phyloP scores from a whole-genome alignment of 345 rosid genomes.

The Theobroma cacao region DNA sequence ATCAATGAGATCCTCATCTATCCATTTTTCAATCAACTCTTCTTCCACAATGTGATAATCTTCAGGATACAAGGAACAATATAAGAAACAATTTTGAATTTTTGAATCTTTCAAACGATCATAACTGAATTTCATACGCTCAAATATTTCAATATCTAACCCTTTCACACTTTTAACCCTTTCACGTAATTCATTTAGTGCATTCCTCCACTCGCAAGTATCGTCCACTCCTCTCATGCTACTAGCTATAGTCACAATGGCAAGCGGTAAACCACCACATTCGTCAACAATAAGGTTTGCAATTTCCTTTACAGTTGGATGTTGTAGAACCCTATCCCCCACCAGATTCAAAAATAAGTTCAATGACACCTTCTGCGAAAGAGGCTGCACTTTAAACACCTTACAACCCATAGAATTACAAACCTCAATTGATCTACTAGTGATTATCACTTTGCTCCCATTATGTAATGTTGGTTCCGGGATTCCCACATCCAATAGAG shows the following conservation, averaged over 20 bases:
- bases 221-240: conserved; percentile 3
- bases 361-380: neutral
- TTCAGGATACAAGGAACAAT: neutral
- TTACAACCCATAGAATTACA: conserved; percentile 5
- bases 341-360: neutral
- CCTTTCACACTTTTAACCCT: neutral
- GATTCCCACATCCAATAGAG: neutral
- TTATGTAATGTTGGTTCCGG: neutral
- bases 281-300: neutral
- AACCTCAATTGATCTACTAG: conserved; percentile 4
- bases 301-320: neutral
- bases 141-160: neutral
- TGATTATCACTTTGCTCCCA: conserved; percentile 3
- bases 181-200: neutral
- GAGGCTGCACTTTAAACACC: conserved; percentile 1
- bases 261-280: conserved; percentile 1
- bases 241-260: neutral
- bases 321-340: neutral
- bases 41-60: neutral
- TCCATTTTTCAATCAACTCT: neutral
- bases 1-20: conserved; percentile 1
- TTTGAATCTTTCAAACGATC: conserved; percentile 4
- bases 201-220: conserved; percentile 1
- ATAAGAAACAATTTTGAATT: conserved; percentile 1
- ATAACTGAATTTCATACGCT: neutral